A percentile compares a stretch with the other conserved stretches of the same genome.
Evolutionary conservation across 192 early-diverging fungal species (phyloP).

Genomic region (Coemansia reversa): DNA sequence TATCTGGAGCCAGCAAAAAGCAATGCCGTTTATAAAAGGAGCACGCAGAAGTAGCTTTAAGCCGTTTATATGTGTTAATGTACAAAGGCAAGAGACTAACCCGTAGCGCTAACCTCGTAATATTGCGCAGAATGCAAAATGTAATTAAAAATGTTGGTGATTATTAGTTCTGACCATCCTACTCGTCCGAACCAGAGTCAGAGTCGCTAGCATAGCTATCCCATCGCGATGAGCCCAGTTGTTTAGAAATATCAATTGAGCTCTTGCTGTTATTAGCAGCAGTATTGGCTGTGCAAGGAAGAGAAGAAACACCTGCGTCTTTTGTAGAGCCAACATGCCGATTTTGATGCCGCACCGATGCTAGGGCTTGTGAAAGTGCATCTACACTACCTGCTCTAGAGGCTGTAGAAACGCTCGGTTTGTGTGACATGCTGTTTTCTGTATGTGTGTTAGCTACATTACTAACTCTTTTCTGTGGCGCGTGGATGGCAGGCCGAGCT

Average conservation of each 20-base stretch:
- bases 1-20: slow-evolving; percentile 40
- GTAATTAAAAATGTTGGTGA: not conserved
- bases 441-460: not conserved
- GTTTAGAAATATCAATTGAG: not conserved
- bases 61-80: too few relatives aligned
- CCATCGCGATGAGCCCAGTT: slow-evolving; percentile 8
- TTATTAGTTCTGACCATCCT: not conserved
- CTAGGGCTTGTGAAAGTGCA: slow-evolving; percentile 19
- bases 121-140: not conserved
- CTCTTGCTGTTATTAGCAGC: not conserved
- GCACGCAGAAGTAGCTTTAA: too few relatives aligned
- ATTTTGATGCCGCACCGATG: not conserved
- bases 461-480: too few relatives aligned
- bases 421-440: not conserved
- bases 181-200: slow-evolving; percentile 8
- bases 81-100: too few relatives aligned
- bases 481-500: too few relatives aligned
- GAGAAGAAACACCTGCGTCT: not conserved
- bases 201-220: slow-evolving; percentile 9
- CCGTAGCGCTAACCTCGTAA: too few relatives aligned
- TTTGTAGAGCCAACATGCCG: not conserved
- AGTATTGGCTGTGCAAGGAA: not conserved
- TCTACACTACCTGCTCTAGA: not conserved
- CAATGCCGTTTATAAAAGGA: not conserved
- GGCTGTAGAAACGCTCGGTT: not conserved